phyloP scores from a whole-genome alignment of 192 early-diverging fungal species.

The Glomus cerebriforme region DNA sequence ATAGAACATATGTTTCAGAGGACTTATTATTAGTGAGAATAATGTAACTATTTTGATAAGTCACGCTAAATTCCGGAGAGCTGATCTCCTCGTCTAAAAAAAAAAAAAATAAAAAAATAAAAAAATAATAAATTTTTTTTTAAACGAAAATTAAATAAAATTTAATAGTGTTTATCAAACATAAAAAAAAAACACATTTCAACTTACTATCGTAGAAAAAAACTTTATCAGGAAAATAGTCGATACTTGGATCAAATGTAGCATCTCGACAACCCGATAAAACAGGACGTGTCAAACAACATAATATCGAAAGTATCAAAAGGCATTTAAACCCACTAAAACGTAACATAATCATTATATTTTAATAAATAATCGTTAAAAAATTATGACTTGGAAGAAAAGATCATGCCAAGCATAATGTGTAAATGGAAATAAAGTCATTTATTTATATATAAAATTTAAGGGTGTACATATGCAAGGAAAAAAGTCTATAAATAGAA shows the following conservation, averaged over 20 bases:
- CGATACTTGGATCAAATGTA: not conserved
- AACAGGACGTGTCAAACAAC: not conserved
- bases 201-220: not conserved
- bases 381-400: too few relatives aligned
- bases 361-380: not conserved
- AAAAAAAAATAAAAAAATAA: not conserved
- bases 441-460: too few relatives aligned
- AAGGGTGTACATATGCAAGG: too few relatives aligned
- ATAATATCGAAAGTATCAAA: not conserved
- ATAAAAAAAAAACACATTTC: not conserved
- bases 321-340: not conserved
- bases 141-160: not conserved
- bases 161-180: too few relatives aligned
- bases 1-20: not conserved
- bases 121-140: too few relatives aligned
- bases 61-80: not conserved
- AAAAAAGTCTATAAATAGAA: too few relatives aligned
- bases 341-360: not conserved
- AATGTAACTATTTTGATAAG: not conserved
- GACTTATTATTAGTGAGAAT: not conserved
- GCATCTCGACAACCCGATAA: not conserved
- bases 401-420: too few relatives aligned
- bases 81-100: not conserved
- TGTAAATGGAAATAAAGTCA: too few relatives aligned
- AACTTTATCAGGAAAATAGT: not conserved